Conservation (phyloP, 768 basidiomycete genomes). For the Chalciporus piperatus region DNA sequence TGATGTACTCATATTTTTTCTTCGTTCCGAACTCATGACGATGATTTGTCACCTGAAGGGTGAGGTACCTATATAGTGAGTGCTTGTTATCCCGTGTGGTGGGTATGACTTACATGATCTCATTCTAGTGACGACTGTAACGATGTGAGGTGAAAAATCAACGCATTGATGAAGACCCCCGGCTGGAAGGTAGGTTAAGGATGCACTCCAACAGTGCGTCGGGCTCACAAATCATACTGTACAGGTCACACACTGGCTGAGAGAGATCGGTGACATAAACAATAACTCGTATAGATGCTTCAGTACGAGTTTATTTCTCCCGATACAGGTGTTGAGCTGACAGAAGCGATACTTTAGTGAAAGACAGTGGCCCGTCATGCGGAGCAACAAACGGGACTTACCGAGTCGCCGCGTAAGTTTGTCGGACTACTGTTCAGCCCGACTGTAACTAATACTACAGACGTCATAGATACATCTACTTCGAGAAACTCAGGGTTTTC, state of each 20-base stretch:
- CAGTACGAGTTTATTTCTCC: conserved; percentile 31
- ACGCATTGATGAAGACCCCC: conserved; percentile 38
- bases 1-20: conserved; percentile 3
- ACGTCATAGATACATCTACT: conserved; percentile 41
- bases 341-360: neutral
- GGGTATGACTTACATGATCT: neutral
- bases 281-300: conserved; percentile 44
- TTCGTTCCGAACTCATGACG: neutral
- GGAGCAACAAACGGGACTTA: neutral
- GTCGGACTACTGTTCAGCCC: neutral
- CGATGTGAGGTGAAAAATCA: conserved; percentile 46
- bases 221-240: no score
- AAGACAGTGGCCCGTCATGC: neutral
- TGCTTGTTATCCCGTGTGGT: neutral
- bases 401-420: neutral
- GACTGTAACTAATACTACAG: neutral
- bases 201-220: neutral
- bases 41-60: neutral
- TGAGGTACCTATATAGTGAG: neutral
- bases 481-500: conserved; percentile 45
- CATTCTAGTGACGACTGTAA: conserved; percentile 41
- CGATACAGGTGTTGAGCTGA: neutral
- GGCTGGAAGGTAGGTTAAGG: conserved; percentile 38
- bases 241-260: conserved; percentile 44
- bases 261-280: conserved; percentile 44